Conservation (phyloP, 2,329 filamentous ascomycete species). For the Hymenoscyphus scutula region DNA sequence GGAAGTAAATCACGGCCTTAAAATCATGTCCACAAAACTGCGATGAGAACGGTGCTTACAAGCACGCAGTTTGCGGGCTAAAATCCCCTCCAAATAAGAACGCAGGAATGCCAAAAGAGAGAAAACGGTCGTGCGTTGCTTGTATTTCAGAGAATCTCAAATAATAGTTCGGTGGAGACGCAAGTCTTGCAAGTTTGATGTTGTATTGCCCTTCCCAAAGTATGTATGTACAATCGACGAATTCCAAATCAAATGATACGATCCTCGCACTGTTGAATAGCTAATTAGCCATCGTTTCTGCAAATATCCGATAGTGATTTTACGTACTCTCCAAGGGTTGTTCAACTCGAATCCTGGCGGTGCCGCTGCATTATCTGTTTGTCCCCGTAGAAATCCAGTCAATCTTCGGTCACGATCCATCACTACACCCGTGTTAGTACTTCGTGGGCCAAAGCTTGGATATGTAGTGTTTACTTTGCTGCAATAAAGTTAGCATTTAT, state of each 20-base stretch:
- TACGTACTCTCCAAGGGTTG: slow-evolving; percentile 43
- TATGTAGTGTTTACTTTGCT: slow-evolving; percentile 37
- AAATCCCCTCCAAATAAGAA: no score
- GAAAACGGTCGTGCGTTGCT: no score
- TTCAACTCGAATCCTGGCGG: slow-evolving; percentile 42
- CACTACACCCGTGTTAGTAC: slow-evolving; percentile 35
- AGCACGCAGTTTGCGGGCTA: no score
- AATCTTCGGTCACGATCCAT: slow-evolving; percentile 43
- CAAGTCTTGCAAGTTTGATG: background rate
- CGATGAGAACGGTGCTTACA: no score
- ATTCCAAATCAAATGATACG: slow-evolving; percentile 17
- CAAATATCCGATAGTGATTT: background rate
- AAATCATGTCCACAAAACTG: no score
- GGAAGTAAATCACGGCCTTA: no score
- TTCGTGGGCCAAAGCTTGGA: background rate
- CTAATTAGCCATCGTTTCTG: background rate
- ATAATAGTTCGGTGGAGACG: no score
- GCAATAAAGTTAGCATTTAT: slow-evolving; percentile 26
- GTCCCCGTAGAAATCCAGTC: slow-evolving; percentile 41
- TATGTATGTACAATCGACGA: slow-evolving; percentile 14
- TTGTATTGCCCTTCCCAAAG: background rate
- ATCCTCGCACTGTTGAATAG: slow-evolving; percentile 32
- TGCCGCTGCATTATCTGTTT: slow-evolving; percentile 39
- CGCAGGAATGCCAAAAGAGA: no score
- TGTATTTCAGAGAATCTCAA: no score